Conservation (phyloP, 495 filamentous ascomycete genomes). For the Chaetomium cochliodes region DNA sequence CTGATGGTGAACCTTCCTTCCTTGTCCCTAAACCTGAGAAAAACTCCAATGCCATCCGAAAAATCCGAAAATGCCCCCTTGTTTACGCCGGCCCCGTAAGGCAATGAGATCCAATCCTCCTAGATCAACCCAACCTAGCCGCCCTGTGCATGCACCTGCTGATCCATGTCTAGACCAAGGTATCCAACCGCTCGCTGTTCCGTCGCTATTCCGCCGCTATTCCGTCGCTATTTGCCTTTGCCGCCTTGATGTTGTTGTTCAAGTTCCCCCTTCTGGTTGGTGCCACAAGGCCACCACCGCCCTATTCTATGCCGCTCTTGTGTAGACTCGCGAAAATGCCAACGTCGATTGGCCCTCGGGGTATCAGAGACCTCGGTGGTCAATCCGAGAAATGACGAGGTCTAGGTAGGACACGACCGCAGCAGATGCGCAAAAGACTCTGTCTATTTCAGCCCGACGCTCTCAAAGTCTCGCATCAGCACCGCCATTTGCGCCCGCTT, state of each 20-base stretch:
- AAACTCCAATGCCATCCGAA: neutral
- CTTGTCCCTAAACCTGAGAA: neutral
- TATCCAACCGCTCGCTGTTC: neutral
- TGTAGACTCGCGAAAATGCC: no score
- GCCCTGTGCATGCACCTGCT: neutral
- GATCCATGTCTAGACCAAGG: conserved; percentile 1
- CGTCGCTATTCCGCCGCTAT: neutral
- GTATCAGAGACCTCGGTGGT: neutral
- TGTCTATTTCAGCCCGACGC: conserved; percentile 53
- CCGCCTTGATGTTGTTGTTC: neutral
- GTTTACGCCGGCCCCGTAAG: neutral
- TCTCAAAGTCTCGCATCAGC: conserved; percentile 79
- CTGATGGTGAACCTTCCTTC: neutral
- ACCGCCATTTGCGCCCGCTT: conserved; percentile 88
- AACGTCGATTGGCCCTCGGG: no score
- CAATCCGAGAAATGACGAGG: no score
- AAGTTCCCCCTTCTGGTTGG: neutral
- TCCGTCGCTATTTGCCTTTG: neutral
- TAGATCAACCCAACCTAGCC: neutral
- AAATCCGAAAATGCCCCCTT: neutral
- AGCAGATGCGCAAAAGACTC: neutral
- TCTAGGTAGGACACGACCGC: neutral
- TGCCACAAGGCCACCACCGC: no score
- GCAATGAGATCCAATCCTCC: neutral
- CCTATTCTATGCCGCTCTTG: no score